Base-by-base conservation (phyloP, 345 rosid genomes). In the Eucalyptus marginata region DNA sequence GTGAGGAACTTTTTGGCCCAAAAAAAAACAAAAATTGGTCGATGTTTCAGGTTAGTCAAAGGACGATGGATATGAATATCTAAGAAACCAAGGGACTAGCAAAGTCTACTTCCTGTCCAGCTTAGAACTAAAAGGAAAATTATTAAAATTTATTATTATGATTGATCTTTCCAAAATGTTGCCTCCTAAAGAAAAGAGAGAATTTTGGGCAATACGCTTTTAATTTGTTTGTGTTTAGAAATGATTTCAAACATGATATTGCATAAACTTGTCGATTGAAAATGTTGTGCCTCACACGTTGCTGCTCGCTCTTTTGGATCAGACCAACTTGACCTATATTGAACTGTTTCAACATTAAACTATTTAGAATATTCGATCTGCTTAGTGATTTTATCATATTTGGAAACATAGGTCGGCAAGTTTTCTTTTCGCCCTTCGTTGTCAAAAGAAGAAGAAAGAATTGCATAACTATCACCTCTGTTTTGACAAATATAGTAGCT, bases 211-310 rank as follows among this genome's bases (percentile, higher is more conserved):
- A 4, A 15, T 3, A 7, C 11, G 3, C 40, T 20, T n/a, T 66
- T 66, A 31, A 66, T 31, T 2, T 31, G 22, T 15, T 31, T 66
- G 40, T 66, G 40, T 66, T 66, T 31, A 15, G 20, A 66, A 64
- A 0, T 33, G 22, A 66, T 66, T n/a, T 66, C 6, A 15, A 66
- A 7, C 9, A 62, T 59, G 15, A 59, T 59, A 62, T 27, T 62
- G 8, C 17, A 6, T 13, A 6, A 7, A 62, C 18, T 29, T 29
- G 33, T 62, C 3, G 0, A 62, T 13, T 1, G 33, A 0, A 62
- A 29, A 62, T 13, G 18, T 62, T 62, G 33, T 6, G 18, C 14
- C 33, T 2, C 18, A 0, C 2, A 29, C 1, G 5, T 2, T 66
- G 22, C 40, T 66, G 1, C 0, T 66, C 1, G 40, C 40, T 66